Evolutionary conservation across 495 filamentous ascomycete species (phyloP).

Genomic region (Hypoxylon cercidicola): DNA sequence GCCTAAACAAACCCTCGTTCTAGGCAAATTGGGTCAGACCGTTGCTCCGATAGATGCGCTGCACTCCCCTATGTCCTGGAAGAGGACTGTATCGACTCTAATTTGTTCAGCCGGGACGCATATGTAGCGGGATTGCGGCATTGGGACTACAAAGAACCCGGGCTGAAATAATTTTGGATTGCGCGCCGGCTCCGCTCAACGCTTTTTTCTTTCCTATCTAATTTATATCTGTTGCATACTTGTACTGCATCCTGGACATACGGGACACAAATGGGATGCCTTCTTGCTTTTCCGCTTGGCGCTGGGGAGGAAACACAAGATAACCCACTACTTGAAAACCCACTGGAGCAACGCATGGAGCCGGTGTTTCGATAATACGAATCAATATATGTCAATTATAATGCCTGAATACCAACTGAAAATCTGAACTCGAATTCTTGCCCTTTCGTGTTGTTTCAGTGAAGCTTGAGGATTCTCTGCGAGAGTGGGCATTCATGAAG

Average conservation of each 20-base stretch:
- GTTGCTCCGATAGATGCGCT: slow-evolving; percentile 14
- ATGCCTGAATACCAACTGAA: slow-evolving; percentile 46
- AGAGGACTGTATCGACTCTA: neutral
- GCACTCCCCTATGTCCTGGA: slow-evolving; percentile 1
- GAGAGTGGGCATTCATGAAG: no score
- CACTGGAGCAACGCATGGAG: slow-evolving; percentile 15
- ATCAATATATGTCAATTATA: slow-evolving; percentile 42
- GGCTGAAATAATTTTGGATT: neutral
- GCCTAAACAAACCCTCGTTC: slow-evolving; percentile 46
- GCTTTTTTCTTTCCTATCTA: neutral
- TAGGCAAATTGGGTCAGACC: slow-evolving; percentile 39
- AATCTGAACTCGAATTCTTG: slow-evolving; percentile 8
- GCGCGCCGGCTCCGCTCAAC: slow-evolving; percentile 8
- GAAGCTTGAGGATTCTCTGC: no score
- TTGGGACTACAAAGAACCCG: neutral
- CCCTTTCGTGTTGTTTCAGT: neutral
- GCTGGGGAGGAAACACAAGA: slow-evolving; percentile 8
- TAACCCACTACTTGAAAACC: slow-evolving; percentile 17
- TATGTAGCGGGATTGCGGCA: neutral
- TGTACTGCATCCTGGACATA: slow-evolving; percentile 11
- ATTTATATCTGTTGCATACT: slow-evolving; percentile 28
- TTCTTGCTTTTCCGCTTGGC: slow-evolving; percentile 4
- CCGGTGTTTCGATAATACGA: slow-evolving; percentile 38
- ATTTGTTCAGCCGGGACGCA: neutral
- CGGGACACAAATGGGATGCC: slow-evolving; percentile 6